A percentile compares a stretch with the other conserved stretches of the same genome.
phyloP scores from a whole-genome alignment of 495 filamentous ascomycete genomes.

The Neurospora sp. region DNA sequence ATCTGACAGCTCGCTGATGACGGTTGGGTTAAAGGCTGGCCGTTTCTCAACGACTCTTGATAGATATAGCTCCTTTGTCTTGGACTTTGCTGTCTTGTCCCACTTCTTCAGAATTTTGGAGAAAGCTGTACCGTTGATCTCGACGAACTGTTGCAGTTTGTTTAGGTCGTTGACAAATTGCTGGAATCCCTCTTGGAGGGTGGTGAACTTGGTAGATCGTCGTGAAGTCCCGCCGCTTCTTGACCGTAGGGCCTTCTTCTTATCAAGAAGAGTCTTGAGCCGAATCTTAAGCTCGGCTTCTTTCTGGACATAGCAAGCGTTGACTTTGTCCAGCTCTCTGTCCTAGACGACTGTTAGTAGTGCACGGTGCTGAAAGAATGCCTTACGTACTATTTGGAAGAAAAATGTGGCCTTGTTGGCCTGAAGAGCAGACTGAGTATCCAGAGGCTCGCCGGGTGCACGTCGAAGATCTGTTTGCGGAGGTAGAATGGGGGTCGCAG shows the following conservation, averaged over 20 bases:
- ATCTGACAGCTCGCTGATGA: slow-evolving; percentile 92
- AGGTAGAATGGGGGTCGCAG: slow-evolving; percentile 73
- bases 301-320: slow-evolving; percentile 94
- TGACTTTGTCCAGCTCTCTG: slow-evolving; percentile 96
- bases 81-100: slow-evolving; percentile 99
- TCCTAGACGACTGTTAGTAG: slow-evolving; percentile 51
- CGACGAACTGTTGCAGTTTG: slow-evolving; percentile 96
- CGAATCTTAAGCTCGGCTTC: slow-evolving; percentile 96
- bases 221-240: slow-evolving; percentile 65
- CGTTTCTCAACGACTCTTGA: slow-evolving; percentile 94
- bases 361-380: not conserved
- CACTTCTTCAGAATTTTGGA: slow-evolving; percentile 99
- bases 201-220: slow-evolving; percentile 81
- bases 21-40: slow-evolving; percentile 92
- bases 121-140: slow-evolving; percentile 93
- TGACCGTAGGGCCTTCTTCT: slow-evolving; percentile 80
- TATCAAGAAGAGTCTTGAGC: slow-evolving; percentile 82
- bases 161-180: slow-evolving; percentile 94
- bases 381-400: slow-evolving; percentile 71
- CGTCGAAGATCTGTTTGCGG: slow-evolving; percentile 56
- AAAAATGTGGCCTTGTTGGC: slow-evolving; percentile 98
- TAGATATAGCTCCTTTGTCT: slow-evolving; percentile 94
- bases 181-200: slow-evolving; percentile 89
- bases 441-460: slow-evolving; percentile 31
- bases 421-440: slow-evolving; percentile 85